Evolutionary conservation across 495 filamentous ascomycete species (phyloP).

Genomic region (Tricharina praecox): DNA sequence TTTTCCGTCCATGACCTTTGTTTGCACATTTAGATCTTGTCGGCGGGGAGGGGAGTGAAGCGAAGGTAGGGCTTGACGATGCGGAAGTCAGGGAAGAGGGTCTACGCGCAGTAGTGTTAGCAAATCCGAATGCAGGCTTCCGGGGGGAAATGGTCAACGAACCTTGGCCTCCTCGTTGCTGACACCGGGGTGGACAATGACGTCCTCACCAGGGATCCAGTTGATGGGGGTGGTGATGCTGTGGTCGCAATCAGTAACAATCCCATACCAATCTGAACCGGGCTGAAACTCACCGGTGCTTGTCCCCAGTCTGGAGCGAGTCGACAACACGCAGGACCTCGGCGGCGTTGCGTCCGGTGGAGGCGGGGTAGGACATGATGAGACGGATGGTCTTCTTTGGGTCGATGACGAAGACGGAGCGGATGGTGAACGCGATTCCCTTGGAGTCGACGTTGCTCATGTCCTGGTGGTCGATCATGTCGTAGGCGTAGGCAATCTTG

Average conservation of each 20-base stretch:
- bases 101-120: constrained; percentile 25
- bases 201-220: constrained; percentile 72
- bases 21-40: constrained; percentile 25
- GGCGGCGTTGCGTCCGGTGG: constrained; percentile 88
- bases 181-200: constrained; percentile 83
- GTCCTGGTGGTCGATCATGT: constrained; percentile 87
- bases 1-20: neutral
- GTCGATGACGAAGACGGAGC: constrained; percentile 97
- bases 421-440: constrained; percentile 96
- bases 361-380: constrained; percentile 92
- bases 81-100: constrained; percentile 78
- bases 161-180: constrained; percentile 67
- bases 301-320: constrained; percentile 92
- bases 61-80: constrained; percentile 86
- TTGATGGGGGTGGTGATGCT: constrained; percentile 85
- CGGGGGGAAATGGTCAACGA: too few relatives aligned
- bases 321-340: constrained; percentile 92
- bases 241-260: neutral
- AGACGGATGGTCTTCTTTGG: constrained; percentile 94
- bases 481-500: constrained; percentile 78
- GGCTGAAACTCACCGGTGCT: constrained; percentile 38
- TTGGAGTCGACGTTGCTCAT: constrained; percentile 81
- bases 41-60: constrained; percentile 50
- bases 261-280: neutral
- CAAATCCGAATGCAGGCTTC: too few relatives aligned